Conservation (phyloP, 1,284 basidiomycete species). For the Meripilus lineatus region DNA sequence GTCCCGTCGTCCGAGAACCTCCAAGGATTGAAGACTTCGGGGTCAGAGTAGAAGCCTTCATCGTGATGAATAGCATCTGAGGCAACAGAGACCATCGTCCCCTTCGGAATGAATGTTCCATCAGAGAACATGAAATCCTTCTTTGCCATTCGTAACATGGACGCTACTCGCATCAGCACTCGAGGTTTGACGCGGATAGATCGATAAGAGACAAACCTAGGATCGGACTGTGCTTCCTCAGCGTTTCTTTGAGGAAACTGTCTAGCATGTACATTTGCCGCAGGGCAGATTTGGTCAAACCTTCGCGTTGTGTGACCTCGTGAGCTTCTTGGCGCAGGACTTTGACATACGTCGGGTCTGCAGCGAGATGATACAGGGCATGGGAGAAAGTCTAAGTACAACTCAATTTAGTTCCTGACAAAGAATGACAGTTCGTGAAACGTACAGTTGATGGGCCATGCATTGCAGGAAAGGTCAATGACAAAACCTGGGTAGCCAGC, state of each 20-base stretch:
- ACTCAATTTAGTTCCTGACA: not conserved
- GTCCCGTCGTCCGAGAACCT: no score
- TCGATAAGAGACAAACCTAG: constrained; percentile 15
- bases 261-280: constrained; percentile 44
- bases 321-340: constrained; percentile 43
- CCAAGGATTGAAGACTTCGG: constrained; percentile 39
- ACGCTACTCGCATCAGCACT: constrained; percentile 20
- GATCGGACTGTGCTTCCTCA: constrained; percentile 29
- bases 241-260: constrained; percentile 47
- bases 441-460: constrained; percentile 6
- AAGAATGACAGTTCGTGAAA: not conserved
- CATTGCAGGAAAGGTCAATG: constrained; percentile 3
- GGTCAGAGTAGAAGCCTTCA: constrained; percentile 34
- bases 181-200: not conserved
- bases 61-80: constrained; percentile 37
- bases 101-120: constrained; percentile 38
- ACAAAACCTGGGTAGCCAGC: not conserved
- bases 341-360: constrained; percentile 34
- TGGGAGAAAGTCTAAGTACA: constrained; percentile 29
- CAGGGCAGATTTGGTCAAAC: constrained; percentile 41
- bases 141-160: constrained; percentile 27
- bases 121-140: constrained; percentile 30
- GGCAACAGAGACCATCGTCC: constrained; percentile 37
- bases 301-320: constrained; percentile 29
- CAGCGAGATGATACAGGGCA: constrained; percentile 37